These are phyloP conservation scores for Suillus clintonianus DNA, from an alignment of 768 basidiomycete species.

Conservation along the genomic window DNA sequence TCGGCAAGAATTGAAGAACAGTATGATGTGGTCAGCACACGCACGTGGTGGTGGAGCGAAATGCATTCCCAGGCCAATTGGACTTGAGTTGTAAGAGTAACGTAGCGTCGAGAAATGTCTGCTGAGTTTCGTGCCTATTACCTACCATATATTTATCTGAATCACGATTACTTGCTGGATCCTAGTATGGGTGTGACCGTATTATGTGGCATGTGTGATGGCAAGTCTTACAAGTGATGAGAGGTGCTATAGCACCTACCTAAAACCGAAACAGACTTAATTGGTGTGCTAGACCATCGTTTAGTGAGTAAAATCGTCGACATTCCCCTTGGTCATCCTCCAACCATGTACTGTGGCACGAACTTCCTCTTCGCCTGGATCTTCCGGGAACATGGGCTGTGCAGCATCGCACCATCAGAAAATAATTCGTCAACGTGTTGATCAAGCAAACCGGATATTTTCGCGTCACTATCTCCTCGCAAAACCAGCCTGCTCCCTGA, in stretches of 20 bases:
- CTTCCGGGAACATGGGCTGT: constrained; percentile 90
- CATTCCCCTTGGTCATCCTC: constrained; percentile 45
- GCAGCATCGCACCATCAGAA: constrained; percentile 2
- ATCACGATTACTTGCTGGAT: background rate
- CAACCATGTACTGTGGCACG: constrained; percentile 87
- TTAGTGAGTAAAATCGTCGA: background rate
- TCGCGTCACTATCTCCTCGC: constrained; percentile 66
- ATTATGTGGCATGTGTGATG: background rate
- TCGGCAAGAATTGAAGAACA: background rate
- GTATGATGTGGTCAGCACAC: background rate
- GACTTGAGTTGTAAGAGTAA: background rate
- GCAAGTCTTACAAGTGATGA: background rate
- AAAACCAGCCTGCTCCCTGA: constrained; percentile 63
- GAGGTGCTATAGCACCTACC: background rate
- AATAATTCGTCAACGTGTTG: background rate
- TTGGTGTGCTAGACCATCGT: background rate
- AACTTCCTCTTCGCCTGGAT: constrained; percentile 75
- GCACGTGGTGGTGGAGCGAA: background rate
- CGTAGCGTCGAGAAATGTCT: background rate
- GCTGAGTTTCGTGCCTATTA: background rate
- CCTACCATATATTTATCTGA: background rate
- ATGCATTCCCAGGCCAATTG: background rate
- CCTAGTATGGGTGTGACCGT: too few relatives aligned
- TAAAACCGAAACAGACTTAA: background rate
- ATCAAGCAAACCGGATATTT: constrained; percentile 56